Base-by-base conservation (phyloP, 768 basidiomycete genomes). In the Tephrocybe sp. region DNA sequence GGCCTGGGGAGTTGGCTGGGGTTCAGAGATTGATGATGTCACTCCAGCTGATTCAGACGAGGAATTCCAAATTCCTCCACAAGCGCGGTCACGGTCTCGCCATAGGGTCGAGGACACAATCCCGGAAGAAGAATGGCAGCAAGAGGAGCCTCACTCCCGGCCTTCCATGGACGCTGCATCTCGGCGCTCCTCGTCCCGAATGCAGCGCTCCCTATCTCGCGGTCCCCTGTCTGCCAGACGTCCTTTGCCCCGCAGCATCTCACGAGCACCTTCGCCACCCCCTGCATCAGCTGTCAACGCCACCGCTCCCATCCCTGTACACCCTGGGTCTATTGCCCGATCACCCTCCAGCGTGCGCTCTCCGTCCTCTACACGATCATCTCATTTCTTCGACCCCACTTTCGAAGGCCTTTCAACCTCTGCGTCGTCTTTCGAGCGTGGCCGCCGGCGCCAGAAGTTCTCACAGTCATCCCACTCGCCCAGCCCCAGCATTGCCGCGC, bases 1-100 rank as follows among this genome's bases (percentile, higher is more conserved):
- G 6, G 85, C 87, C 2, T 92, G 89, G 88, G 83, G 81, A 37
- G 79, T 91, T 49, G 89, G 89, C 9, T 88, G 80, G 81, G 83
- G 75, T 25, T 66, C 68, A 13, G 79, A 77, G 41, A 79, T 71
- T n/a, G 79, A 80, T 46, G 65, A 68, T 45, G 69, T 69, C 16
- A 66, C 68, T 9, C 62, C 64, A 1, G 64, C 63, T 9, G 66
- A 67, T 3, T 62, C 65, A 5, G 62, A 66, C 9, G 63, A 65
- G 13, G 61, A 62, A 49, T 57, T 58, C 40, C 58, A 55, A 40
- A 13, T 53, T 30, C 22, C 63, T 56, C 55, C 59, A 16, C 60
- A 55, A 28, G 69, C 74, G 5, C 67, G 62, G 18, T 65, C 73
- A 27, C 58, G 64, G 32, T 64, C 66, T 26, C 58, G 61, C 35